Base-by-base conservation (phyloP, 139 green algal genomes). In the Coelastrella sp. region DNA sequence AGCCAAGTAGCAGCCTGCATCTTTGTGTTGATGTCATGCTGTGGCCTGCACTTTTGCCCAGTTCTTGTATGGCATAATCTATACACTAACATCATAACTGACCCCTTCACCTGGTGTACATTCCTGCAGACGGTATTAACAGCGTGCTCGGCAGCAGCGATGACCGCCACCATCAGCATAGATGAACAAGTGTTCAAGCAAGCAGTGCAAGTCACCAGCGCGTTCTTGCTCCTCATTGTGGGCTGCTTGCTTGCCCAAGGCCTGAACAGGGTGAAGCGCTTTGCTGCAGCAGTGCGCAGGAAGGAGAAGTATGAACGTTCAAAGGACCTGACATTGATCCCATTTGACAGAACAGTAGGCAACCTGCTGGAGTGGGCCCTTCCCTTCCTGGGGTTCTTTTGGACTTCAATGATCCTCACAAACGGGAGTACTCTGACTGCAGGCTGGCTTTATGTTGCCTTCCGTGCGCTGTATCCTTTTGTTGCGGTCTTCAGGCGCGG, bases 361-460 rank as follows among this genome's bases (percentile, higher is more conserved):
- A 82, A 82, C 75, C 35, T 82, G 51, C 35, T 82, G 3, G 53
- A 82, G 35, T 69, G 75, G 75, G 27, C n/a, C 23, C 35, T 38
- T 4, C 25, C 62, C 5, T 69, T 82, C 35, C 53, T 82, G 21
- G 51, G 75, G 25, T 38, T 82, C 35, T 82, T 82, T 45, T 82
- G 75, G 75, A 51, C 57, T 34, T 45, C 30, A 21, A 48, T 79
- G 40, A 62, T 79, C 21, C 5, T 62, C 21, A 79, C 69, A 45
- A 38, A 25, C 6, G 75, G 75, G 5, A 53, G 35, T 17, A 82
- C 75, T 27, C 13, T 51, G 1, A 82, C 23, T 3, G 34, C 53
- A 4, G 53, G 75, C 17, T 82, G 75, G 75, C 23, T 82, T 34
- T 82, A 82, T 35, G 75, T 82, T 2, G 75, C 23, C 1, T n/a